These are phyloP conservation scores for Microcyclospora pomicola DNA, from an alignment of 2,329 filamentous ascomycete genomes.

Conservation along the genomic window DNA sequence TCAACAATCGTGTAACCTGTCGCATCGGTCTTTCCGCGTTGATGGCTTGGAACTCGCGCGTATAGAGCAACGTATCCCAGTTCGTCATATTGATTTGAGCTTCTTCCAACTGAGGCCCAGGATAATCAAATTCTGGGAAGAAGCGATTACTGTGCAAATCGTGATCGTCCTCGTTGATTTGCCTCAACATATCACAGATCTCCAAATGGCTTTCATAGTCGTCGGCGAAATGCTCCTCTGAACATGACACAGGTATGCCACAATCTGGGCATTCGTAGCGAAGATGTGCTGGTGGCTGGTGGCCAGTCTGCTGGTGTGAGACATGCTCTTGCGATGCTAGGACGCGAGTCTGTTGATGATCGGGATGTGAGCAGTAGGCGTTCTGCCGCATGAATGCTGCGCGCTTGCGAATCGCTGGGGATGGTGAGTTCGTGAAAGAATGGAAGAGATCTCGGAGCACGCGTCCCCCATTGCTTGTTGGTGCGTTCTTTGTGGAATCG, in stretches of 20 bases:
- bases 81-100: constrained; percentile 93
- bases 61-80: constrained; percentile 96
- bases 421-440: constrained; percentile 75
- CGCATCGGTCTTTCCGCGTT: constrained; percentile 83
- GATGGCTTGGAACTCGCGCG: constrained; percentile 77
- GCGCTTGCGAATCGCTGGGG: constrained; percentile 71
- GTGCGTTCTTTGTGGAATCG: too few species aligned
- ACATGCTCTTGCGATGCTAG: constrained; percentile 51
- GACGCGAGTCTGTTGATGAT: constrained; percentile 62
- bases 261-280: constrained; percentile 94
- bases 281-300: constrained; percentile 62
- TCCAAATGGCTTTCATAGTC: constrained; percentile 89
- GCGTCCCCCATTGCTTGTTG: too few species aligned
- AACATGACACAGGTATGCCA: constrained; percentile 85
- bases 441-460: constrained; percentile 59
- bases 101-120: constrained; percentile 79
- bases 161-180: constrained; percentile 97
- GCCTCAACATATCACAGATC: constrained; percentile 76
- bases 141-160: constrained; percentile 79
- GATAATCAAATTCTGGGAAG: constrained; percentile 90
- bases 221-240: constrained; percentile 86
- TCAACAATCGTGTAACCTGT: constrained; percentile 83
- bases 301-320: constrained; percentile 46
- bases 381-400: constrained; percentile 87
- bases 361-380: constrained; percentile 83